phyloP scores from a whole-genome alignment of 306 rosid genomes.

The Coriaria nepalensis region DNA sequence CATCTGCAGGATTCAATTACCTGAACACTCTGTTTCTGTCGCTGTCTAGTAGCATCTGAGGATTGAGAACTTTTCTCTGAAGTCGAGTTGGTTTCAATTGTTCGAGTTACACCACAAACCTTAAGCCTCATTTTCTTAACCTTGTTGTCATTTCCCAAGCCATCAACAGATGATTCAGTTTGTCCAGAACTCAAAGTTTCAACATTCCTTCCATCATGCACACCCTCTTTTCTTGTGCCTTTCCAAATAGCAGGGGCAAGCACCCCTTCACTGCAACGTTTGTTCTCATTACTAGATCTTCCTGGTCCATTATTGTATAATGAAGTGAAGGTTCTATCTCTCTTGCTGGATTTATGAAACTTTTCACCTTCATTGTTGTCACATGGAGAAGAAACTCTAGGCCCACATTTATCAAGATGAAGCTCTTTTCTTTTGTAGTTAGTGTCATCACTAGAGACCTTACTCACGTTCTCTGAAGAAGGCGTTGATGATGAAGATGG shows the following conservation, averaged over 20 bases:
- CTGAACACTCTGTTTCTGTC: conserved; percentile 44
- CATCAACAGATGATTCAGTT: conserved; percentile 35
- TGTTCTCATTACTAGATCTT: conserved; percentile 28
- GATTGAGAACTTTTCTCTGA: conserved; percentile 36
- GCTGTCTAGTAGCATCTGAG: conserved; percentile 33
- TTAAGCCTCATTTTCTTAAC: conserved; percentile 81
- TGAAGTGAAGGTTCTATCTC: conserved; percentile 35
- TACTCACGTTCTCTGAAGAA: conserved; percentile 55
- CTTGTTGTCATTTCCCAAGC: conserved; percentile 48
- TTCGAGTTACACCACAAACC: conserved; percentile 65
- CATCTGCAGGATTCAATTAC: conserved; percentile 24
- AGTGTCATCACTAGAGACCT: conserved; percentile 71
- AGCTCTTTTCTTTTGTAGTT: conserved; percentile 59
- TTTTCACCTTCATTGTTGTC: conserved; percentile 32
- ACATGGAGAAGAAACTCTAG: conserved; percentile 26
- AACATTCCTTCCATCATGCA: conserved; percentile 34
- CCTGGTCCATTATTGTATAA: conserved; percentile 44
- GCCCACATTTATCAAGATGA: conserved; percentile 46
- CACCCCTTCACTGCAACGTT: conserved; percentile 69
- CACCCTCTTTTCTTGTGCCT: conserved; percentile 40
- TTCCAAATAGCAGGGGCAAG: conserved; percentile 94
- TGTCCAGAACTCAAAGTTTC: conserved; percentile 42
- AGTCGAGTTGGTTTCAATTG: conserved; percentile 63
- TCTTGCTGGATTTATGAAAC: conserved; percentile 23
- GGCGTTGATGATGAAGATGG: conserved; percentile 51